Evolutionary conservation across 169 alveolate genomes (phyloP), one percentile per base, ranked within the genome.

Genomic region (Besnoitia besnoiti): DNA sequence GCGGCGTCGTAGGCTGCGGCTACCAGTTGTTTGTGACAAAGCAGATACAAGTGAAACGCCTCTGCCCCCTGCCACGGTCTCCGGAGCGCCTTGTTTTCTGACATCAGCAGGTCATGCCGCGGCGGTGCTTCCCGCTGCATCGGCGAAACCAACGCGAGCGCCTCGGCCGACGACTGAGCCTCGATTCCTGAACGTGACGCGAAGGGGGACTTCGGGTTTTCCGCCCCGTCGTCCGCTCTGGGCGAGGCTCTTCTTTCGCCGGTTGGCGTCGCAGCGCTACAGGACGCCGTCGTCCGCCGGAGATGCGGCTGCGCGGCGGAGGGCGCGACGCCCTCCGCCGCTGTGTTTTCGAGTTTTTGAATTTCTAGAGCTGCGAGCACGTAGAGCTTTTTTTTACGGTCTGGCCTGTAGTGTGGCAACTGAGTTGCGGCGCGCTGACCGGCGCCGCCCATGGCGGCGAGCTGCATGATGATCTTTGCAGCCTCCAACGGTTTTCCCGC

Each of bases 41-140:
- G 90, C 82, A 97, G 94, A 90, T 95, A 97, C 93, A 97, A 96
- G 92, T 98, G 99, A 91, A 96, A 97, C 50, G 98, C 99, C 91
- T 97, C 98, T 24, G 49, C 67, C 33, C 89, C 79, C 5, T 39
- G 59, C 98, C 62, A 96, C 91, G 16, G 84, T 14, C 46, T 7
- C 24, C 33, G 27, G 24, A 73, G 33, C 19, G 46, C 30, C 33
- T 39, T 73, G 8, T 73, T 73, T 55, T 55, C 33, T 55, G 73
- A 55, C 16, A 55, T 55, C n/a, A n/a, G n/a, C n/a, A n/a, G n/a
- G n/a, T n/a, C n/a, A n/a, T n/a, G n/a, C n/a, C n/a, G n/a, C n/a
- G n/a, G n/a, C n/a, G n/a, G n/a, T n/a, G n/a, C n/a, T n/a, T n/a
- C n/a, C n/a, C n/a, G n/a, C 0, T 55, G 30, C 16, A 33, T 55